Conservation (phyloP, 2,329 filamentous ascomycete species). For the Metarhizium brunneum region DNA sequence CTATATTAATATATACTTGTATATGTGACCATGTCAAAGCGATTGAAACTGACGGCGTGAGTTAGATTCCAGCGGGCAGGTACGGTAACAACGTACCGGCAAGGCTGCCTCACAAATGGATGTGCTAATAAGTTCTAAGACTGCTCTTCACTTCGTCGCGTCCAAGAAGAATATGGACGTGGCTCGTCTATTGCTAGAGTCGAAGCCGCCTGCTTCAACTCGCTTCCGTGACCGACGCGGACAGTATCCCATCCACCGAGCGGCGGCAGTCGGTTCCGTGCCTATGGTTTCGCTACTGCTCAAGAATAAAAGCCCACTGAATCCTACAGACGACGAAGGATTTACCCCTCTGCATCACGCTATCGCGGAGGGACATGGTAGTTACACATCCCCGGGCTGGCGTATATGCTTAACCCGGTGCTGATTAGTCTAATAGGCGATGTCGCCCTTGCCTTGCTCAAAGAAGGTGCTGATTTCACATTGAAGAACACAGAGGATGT, state of each 20-base stretch:
- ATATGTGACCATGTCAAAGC: not conserved
- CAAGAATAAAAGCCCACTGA: slow-evolving; percentile 68
- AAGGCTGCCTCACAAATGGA: not conserved
- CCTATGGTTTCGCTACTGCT: slow-evolving; percentile 77
- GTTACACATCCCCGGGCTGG: slow-evolving; percentile 10
- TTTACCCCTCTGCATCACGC: slow-evolving; percentile 88
- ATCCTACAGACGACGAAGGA: slow-evolving; percentile 73
- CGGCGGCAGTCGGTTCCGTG: slow-evolving; percentile 80
- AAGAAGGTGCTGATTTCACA: slow-evolving; percentile 72
- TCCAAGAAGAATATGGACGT: slow-evolving; percentile 83
- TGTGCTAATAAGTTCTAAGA: slow-evolving; percentile 36
- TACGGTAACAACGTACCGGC: slow-evolving; percentile 14
- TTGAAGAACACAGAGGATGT: slow-evolving; percentile 65
- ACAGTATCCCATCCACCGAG: slow-evolving; percentile 86
- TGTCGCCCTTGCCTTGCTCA: slow-evolving; percentile 72
- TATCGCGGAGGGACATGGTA: slow-evolving; percentile 64
- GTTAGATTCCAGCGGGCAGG: slow-evolving; percentile 54
- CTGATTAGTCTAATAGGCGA: slow-evolving; percentile 43
- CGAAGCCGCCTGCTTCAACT: slow-evolving; percentile 62
- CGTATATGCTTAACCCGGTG: not conserved
- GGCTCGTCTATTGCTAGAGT: slow-evolving; percentile 65
- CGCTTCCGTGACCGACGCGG: slow-evolving; percentile 75
- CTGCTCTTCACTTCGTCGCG: slow-evolving; percentile 81
- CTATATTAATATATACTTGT: not conserved
- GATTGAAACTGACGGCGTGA: slow-evolving; percentile 18